Evolutionary conservation across 345 rosid genomes (phyloP).

Genomic region (Cardamine resedifolia): DNA sequence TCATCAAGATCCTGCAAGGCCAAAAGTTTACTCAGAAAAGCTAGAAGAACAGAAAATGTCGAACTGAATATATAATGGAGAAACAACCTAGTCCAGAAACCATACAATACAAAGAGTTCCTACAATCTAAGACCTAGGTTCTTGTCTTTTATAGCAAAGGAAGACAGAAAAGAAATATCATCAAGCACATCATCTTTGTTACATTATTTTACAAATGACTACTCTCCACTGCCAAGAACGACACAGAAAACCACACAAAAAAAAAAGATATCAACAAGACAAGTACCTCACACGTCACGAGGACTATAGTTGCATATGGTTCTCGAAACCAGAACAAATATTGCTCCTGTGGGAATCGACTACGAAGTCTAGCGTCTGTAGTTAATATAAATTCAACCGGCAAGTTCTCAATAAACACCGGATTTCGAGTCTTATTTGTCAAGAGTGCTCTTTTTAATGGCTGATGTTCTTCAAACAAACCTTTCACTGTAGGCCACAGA

Average conservation of each 20-base stretch:
- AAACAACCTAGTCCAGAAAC: conserved; percentile 13
- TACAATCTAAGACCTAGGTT: neutral
- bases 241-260: conserved; percentile 2
- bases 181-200: neutral
- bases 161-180: conserved; percentile 1
- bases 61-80: neutral
- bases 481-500: conserved; percentile 84
- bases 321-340: conserved; percentile 85
- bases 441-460: conserved; percentile 72
- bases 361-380: conserved; percentile 87
- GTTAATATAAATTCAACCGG: conserved; percentile 82
- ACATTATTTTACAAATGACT: neutral
- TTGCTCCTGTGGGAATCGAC: conserved; percentile 91
- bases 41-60: neutral
- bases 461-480: conserved; percentile 61
- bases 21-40: conserved; percentile 13
- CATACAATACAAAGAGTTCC: neutral
- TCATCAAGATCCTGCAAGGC: conserved; percentile 89
- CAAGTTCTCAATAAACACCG: conserved; percentile 76
- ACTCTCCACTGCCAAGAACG: conserved; percentile 9
- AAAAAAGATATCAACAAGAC: neutral
- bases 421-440: conserved; percentile 88
- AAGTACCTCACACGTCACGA: conserved; percentile 94
- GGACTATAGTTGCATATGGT: conserved; percentile 87
- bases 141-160: neutral